phyloP scores from a whole-genome alignment of 768 basidiomycete genomes.

The Chalciporus chontae region DNA sequence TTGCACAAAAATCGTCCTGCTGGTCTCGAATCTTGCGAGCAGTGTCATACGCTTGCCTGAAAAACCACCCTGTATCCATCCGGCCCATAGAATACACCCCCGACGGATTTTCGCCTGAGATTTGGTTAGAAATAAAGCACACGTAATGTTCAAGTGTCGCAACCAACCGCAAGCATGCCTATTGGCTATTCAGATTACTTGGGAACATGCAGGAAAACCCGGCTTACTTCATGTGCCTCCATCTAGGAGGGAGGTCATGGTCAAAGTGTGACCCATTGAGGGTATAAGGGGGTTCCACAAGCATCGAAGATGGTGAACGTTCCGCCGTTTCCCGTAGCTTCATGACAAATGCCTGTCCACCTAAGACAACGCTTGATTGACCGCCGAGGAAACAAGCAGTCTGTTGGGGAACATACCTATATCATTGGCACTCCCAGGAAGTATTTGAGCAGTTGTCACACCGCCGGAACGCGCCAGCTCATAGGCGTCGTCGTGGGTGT shows the following conservation, averaged over 20 bases:
- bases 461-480: slow-evolving; percentile 42
- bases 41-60: slow-evolving; percentile 75
- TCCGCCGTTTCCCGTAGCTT: slow-evolving; percentile 48
- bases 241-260: slow-evolving; percentile 17
- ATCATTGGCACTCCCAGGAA: slow-evolving; percentile 42
- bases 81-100: slow-evolving; percentile 48
- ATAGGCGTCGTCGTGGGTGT: slow-evolving; percentile 42
- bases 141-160: background rate
- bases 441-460: slow-evolving; percentile 44
- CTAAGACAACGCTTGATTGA: slow-evolving; percentile 19
- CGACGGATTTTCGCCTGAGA: slow-evolving; percentile 32
- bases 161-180: slow-evolving; percentile 43
- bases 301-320: slow-evolving; percentile 43
- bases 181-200: background rate
- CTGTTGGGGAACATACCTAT: slow-evolving; percentile 19
- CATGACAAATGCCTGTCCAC: slow-evolving; percentile 50
- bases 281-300: slow-evolving; percentile 49
- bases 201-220: background rate
- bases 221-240: slow-evolving; percentile 29
- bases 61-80: slow-evolving; percentile 77
- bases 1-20: slow-evolving; percentile 71
- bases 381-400: background rate
- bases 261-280: slow-evolving; percentile 27
- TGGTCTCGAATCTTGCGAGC: slow-evolving; percentile 63
- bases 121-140: background rate